Base-by-base conservation (phyloP, 1,284 basidiomycete genomes). In the Lignosus rhinocerotis region DNA sequence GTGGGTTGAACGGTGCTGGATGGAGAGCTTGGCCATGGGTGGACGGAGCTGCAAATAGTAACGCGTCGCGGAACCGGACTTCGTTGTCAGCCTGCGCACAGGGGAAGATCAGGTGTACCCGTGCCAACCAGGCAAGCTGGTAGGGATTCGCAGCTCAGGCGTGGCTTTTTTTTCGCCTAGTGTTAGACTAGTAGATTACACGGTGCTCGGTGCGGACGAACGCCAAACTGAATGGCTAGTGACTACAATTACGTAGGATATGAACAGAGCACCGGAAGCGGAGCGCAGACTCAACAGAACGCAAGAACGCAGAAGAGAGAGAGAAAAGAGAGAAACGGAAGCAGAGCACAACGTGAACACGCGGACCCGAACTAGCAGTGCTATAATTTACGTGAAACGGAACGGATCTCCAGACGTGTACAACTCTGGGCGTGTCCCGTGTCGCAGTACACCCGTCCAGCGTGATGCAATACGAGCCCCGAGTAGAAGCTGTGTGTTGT, bases 231-330 rank as follows among this genome's bases (percentile, higher is more conserved):
- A 25, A 30, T 16, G 10, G 49, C 50, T 31, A 56, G 25, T 41
- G 25, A 60, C 56, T 63, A 63, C 58, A 58, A 46, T 54, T 49
- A 58, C 44, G 56, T 63, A 63, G 36, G 44, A 34, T 63, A 63
- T 25, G 32, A 42, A 30, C 45, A 30, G 25, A 25, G 25, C 25
- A 25, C 25, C 2, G 25, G 33, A 32, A 58, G 31, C 46, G 36
- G 39, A 46, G 33, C 56, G 52, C 31, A 53, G n/a, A 47, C 42
- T 30, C n/a, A n/a, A 53, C 16, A 25, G 25, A 12, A n/a, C 36
- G n/a, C 14, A 12, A n/a, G 34, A 36, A 39, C 14, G 14, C 11
- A 11, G 36, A 39, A 39, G 5, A 39, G 31, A 50, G 39, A 41
- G 17, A 44, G 34, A 61, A 32, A 36, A 30, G n/a, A 52, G 39